These are phyloP conservation scores for Carex parvula DNA, from an alignment of 176 grass and related monocot species.

Conservation along the genomic window DNA sequence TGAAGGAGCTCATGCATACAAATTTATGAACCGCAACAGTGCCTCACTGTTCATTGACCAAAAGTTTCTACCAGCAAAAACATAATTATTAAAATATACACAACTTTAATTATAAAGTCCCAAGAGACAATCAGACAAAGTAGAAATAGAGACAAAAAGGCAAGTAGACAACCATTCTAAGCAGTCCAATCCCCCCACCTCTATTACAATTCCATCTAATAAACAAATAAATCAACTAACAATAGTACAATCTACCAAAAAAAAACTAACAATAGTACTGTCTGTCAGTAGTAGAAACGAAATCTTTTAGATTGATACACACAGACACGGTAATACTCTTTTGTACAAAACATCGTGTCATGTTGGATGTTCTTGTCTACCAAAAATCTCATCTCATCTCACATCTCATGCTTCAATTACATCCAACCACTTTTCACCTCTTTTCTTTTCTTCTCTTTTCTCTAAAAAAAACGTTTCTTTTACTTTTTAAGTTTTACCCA, in stretches of 20 bases:
- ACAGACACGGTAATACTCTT: neutral
- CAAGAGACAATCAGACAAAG: slow-evolving; percentile 19
- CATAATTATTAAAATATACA: slow-evolving; percentile 8
- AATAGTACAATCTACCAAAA: neutral
- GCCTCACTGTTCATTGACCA: slow-evolving; percentile 4
- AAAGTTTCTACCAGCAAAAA: neutral
- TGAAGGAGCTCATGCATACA: neutral
- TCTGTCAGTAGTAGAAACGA: neutral
- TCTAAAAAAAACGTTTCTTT: neutral
- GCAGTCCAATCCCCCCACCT: neutral
- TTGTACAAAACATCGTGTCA: slow-evolving; percentile 39
- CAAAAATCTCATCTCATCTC: slow-evolving; percentile 17
- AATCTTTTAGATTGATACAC: neutral
- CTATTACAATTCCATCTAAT: neutral
- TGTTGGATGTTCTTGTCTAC: slow-evolving; percentile 37
- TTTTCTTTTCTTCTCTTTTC: neutral
- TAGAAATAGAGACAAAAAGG: slow-evolving; percentile 15
- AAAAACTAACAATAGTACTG: neutral
- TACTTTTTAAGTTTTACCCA: neutral
- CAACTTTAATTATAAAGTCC: slow-evolving; percentile 10
- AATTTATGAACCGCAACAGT: neutral
- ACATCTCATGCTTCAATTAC: slow-evolving; percentile 23
- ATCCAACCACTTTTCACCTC: neutral
- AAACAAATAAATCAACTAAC: slow-evolving; percentile 5
- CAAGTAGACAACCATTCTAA: slow-evolving; percentile 1